Conservation (phyloP, 306 rosid genomes). For the Begonia peltatifolia region DNA sequence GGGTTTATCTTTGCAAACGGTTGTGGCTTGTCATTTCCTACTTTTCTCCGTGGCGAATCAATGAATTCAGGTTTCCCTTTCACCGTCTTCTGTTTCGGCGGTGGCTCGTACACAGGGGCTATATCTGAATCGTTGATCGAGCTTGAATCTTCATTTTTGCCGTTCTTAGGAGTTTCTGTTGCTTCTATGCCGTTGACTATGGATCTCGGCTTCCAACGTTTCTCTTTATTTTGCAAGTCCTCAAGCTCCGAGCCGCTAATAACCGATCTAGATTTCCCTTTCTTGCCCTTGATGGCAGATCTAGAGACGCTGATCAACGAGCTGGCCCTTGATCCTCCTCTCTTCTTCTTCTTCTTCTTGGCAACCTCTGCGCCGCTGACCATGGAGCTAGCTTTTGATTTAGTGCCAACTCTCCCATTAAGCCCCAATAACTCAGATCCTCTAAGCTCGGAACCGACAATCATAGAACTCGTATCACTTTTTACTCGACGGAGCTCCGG, state of each 20-base stretch:
- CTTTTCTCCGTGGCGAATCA: background rate
- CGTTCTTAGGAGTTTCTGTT: slow-evolving; percentile 4
- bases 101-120: background rate
- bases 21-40: background rate
- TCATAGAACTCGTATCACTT: slow-evolving; percentile 75
- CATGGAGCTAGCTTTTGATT: slow-evolving; percentile 24
- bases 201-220: slow-evolving; percentile 7
- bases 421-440: slow-evolving; percentile 15
- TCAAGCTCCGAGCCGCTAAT: slow-evolving; percentile 17
- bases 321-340: slow-evolving; percentile 15
- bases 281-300: slow-evolving; percentile 9
- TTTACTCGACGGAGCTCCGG: slow-evolving; percentile 43
- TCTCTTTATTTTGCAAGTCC: slow-evolving; percentile 4
- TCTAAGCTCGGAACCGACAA: slow-evolving; percentile 25
- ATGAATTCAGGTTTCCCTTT: slow-evolving; percentile 2
- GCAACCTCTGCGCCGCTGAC: slow-evolving; percentile 21
- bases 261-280: slow-evolving; percentile 9
- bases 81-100: slow-evolving; percentile 1
- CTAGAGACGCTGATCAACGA: slow-evolving; percentile 26
- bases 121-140: slow-evolving; percentile 12
- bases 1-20: background rate
- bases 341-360: slow-evolving; percentile 5
- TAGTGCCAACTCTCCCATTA: slow-evolving; percentile 10
- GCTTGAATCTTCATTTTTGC: slow-evolving; percentile 4
- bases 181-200: slow-evolving; percentile 2